Evolutionary conservation across 176 grass and related monocot genomes (phyloP).

Genomic region (Oryza meridionalis): DNA sequence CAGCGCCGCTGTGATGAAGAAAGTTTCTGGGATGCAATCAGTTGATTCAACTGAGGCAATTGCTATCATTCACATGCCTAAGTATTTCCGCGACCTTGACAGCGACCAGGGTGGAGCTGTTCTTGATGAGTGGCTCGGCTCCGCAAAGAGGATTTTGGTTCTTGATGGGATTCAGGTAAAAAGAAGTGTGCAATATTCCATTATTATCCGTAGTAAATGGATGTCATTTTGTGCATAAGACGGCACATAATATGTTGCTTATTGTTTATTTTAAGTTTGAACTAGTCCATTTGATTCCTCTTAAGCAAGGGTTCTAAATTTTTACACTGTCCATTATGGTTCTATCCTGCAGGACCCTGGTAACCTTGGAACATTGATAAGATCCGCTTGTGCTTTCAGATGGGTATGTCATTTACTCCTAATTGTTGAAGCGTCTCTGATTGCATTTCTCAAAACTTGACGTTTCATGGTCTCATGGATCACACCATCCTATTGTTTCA

Average conservation of each 20-base stretch:
- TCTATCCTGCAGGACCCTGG: constrained; percentile 73
- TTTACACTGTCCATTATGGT: not conserved
- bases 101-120: constrained; percentile 20
- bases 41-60: constrained; percentile 77
- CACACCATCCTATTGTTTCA: not conserved
- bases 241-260: not conserved
- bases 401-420: constrained; percentile 61
- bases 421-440: not conserved
- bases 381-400: constrained; percentile 90
- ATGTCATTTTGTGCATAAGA: not conserved
- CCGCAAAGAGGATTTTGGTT: constrained; percentile 70
- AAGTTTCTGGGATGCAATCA: constrained; percentile 83
- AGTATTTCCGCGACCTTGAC: constrained; percentile 51
- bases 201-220: not conserved
- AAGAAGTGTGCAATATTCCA: not conserved
- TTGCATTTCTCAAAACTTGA: not conserved
- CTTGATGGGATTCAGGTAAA: constrained; percentile 95
- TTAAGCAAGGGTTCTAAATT: not conserved
- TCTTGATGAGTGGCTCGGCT: constrained; percentile 49
- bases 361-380: constrained; percentile 91
- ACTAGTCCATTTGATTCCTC: not conserved
- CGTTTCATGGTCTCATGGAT: not conserved
- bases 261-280: constrained; percentile 1
- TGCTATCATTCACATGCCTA: constrained; percentile 86
- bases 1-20: constrained; percentile 77